Evolutionary conservation across 2,329 filamentous ascomycete genomes (phyloP), one percentile per base, ranked within the genome.

Genomic region (Bipolaris gigantea): DNA sequence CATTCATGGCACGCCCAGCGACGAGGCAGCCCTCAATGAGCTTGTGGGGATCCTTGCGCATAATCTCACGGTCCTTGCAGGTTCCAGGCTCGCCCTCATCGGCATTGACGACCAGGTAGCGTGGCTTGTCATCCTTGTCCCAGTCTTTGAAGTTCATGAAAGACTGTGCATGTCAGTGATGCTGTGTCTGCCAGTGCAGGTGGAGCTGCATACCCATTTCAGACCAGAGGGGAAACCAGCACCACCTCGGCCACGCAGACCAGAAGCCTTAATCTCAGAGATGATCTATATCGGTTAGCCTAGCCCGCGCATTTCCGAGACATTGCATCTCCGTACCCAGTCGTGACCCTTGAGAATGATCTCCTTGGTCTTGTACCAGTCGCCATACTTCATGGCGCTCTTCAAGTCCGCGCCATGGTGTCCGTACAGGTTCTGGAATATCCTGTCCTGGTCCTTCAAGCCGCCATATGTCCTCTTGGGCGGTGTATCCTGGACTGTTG

Each of bases 71-170:
- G 78, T 99, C 94, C 82, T 99, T 99, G 87, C 94, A 99, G 49
- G 94, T 99, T 76, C 94, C 94, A 27, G 94, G 94, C 79, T 99
- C 94, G 72, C 94, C 94, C 81, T 99, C 94, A 76, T 99, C 94
- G 65, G 94, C 94, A 73, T 99, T 99, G 80, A 99, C 91, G 58
- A 99, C 93, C 50, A 99, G 83, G 74, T 99, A 99, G 71, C 94
- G 88, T 63, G 94, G 94, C 79, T 96, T 96, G 69, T 78, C 89
- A 76, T 97, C 94, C 80, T 99, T 96, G 71, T 99, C 93, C 94
- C 94, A 99, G 70, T 92, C 94, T 80, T 97, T 97, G 83, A 93
- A 92, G 83, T 99, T 99, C 94, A 99, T 99, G 79, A 99, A 99
- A 45, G 92, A 97, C 92, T 96, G 71, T 38, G 30, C 42, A 60